Conservation (phyloP, 179 eudicot species). For the Patellifolia procumbens region DNA sequence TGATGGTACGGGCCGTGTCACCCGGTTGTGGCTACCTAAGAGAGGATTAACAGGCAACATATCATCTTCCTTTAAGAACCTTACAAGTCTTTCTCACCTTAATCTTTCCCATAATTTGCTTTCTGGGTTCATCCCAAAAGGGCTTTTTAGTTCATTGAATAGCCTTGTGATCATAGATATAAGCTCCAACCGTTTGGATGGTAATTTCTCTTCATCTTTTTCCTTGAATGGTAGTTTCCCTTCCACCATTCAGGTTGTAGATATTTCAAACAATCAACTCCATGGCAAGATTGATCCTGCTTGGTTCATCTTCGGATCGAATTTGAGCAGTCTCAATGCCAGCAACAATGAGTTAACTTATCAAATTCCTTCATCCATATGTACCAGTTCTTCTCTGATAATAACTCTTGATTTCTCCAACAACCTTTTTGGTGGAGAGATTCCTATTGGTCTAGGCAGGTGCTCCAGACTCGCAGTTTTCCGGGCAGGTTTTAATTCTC, state of each 20-base stretch:
- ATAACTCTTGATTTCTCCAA: constrained; percentile 59
- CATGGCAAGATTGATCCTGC: constrained; percentile 49
- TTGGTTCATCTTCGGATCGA: constrained; percentile 37
- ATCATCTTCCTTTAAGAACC: constrained; percentile 46
- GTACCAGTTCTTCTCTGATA: constrained; percentile 42
- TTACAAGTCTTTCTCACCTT: constrained; percentile 55
- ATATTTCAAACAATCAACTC: constrained; percentile 70
- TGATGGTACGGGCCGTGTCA: constrained; percentile 47
- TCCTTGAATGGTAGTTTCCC: constrained; percentile 39
- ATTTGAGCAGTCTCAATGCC: constrained; percentile 54
- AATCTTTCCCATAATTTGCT: constrained; percentile 68
- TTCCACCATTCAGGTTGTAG: constrained; percentile 35
- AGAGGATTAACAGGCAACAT: constrained; percentile 55
- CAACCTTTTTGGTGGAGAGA: constrained; percentile 49
- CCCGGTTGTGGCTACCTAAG: constrained; percentile 45
- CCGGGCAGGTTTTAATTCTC: constrained; percentile 66
- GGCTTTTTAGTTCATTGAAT: constrained; percentile 52
- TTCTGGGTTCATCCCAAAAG: constrained; percentile 59
- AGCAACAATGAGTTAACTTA: constrained; percentile 66
- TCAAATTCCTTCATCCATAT: constrained; percentile 53
- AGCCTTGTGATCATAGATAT: constrained; percentile 58
- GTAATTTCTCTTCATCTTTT: constrained; percentile 37
- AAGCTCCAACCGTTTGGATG: constrained; percentile 62
- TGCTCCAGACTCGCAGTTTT: constrained; percentile 54
- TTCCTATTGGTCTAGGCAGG: constrained; percentile 50